Percentiles rank a stretch among this genome's conserved stretches.
Evolutionary conservation across 2,329 filamentous ascomycete genomes (phyloP).

Genomic region (Ophiosphaerella narmari): DNA sequence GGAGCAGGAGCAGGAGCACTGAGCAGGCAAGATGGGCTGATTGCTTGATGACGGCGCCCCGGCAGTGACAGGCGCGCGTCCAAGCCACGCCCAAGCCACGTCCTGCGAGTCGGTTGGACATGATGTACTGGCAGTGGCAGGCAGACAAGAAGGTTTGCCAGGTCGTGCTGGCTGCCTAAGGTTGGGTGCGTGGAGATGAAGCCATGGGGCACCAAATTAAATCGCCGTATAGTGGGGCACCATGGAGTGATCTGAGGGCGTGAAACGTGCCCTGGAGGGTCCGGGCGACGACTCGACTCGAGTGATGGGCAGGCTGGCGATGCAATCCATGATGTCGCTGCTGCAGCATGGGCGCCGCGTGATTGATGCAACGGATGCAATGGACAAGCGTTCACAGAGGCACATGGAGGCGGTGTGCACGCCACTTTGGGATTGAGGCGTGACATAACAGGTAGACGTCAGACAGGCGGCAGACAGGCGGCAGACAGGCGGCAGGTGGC

Average conservation of each 20-base stretch:
- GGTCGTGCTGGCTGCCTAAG: slow-evolving; percentile 24
- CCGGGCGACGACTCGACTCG: slow-evolving; percentile 69
- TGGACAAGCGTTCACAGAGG: background rate
- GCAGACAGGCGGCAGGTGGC: too few relatives aligned
- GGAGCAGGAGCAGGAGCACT: too few relatives aligned
- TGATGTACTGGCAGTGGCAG: slow-evolving; percentile 19
- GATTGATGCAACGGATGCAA: too few relatives aligned
- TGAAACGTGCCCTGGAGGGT: slow-evolving; percentile 35
- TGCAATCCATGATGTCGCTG: slow-evolving; percentile 4
- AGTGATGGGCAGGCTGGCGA: slow-evolving; percentile 60
- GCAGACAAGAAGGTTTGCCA: slow-evolving; percentile 19
- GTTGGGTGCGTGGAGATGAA: slow-evolving; percentile 22
- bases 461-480: too few relatives aligned
- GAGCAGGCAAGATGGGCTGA: slow-evolving; percentile 10
- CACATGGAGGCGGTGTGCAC: too few relatives aligned
- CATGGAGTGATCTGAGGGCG: slow-evolving; percentile 19
- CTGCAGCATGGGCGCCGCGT: background rate
- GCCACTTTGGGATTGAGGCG: too few relatives aligned
- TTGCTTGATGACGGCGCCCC: slow-evolving; percentile 22
- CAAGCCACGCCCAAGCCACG: slow-evolving; percentile 24
- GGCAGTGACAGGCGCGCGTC: slow-evolving; percentile 17
- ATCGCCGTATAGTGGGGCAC: slow-evolving; percentile 23
- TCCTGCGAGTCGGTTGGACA: slow-evolving; percentile 28
- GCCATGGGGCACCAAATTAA: slow-evolving; percentile 38
- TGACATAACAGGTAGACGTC: too few relatives aligned